Evolutionary conservation across 495 filamentous ascomycete genomes (phyloP).

Genomic region (Xanthoparmelia taractica): DNA sequence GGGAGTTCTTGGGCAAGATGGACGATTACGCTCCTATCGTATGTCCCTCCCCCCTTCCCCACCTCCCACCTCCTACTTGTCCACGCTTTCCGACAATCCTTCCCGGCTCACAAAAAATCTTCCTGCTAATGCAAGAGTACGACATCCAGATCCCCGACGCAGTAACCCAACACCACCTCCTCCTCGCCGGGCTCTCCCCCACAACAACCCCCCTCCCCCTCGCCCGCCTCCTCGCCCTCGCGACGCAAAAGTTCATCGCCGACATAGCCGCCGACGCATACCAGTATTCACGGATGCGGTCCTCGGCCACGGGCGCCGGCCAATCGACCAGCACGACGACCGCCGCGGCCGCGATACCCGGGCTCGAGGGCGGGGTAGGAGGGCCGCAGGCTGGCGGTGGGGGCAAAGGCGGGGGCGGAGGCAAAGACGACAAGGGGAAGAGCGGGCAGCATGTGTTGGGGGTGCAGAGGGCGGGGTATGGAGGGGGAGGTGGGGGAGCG

Average conservation of each 20-base stretch:
- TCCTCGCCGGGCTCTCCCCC: slow-evolving; percentile 84
- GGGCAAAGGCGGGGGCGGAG: slow-evolving; percentile 56
- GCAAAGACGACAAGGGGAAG: slow-evolving; percentile 60
- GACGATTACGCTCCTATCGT: slow-evolving; percentile 98
- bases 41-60: slow-evolving; percentile 28
- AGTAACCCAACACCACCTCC: slow-evolving; percentile 95
- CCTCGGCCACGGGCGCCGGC: slow-evolving; percentile 69
- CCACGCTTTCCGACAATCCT: background rate
- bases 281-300: slow-evolving; percentile 90
- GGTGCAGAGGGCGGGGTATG: slow-evolving; percentile 84
- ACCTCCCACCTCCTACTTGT: background rate
- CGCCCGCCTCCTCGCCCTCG: slow-evolving; percentile 85
- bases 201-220: slow-evolving; percentile 74
- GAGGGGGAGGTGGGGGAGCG: slow-evolving; percentile 65
- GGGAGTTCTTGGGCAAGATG: slow-evolving; percentile 91
- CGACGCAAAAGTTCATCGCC: slow-evolving; percentile 95
- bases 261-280: slow-evolving; percentile 97
- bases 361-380: slow-evolving; percentile 43
- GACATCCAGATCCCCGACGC: slow-evolving; percentile 80
- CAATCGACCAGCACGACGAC: slow-evolving; percentile 56
- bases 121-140: background rate
- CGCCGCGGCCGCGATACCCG: slow-evolving; percentile 50
- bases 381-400: slow-evolving; percentile 39
- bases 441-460: slow-evolving; percentile 52
- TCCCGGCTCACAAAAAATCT: no score